These are phyloP conservation scores for Aureobasidium vineae DNA, from an alignment of 2,329 filamentous ascomycete genomes.

Conservation along the genomic window DNA sequence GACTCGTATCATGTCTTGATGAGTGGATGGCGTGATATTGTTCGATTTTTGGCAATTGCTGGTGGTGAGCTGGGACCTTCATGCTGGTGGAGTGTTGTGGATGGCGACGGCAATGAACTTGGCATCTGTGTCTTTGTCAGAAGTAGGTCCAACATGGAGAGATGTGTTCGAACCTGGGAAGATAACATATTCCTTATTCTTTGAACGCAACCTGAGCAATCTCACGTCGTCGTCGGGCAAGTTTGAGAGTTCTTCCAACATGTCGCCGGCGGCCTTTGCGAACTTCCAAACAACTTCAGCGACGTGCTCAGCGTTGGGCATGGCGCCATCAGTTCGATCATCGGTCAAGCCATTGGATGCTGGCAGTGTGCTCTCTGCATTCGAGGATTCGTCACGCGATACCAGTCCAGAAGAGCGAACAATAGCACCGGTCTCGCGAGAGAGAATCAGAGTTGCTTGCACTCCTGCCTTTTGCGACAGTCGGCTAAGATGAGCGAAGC, in stretches of 20 bases:
- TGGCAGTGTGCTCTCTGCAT: constrained; percentile 40
- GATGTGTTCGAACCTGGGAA: constrained; percentile 57
- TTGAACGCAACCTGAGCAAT: constrained; percentile 73
- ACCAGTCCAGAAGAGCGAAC: constrained; percentile 71
- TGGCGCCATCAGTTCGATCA: constrained; percentile 32
- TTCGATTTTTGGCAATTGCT: neutral
- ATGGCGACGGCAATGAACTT: constrained; percentile 78
- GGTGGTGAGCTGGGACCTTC: constrained; percentile 27
- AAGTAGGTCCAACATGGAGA: neutral
- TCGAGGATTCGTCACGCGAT: constrained; percentile 56
- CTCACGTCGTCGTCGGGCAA: constrained; percentile 76
- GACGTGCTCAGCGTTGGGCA: constrained; percentile 67
- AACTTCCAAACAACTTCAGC: constrained; percentile 75
- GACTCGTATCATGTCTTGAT: neutral
- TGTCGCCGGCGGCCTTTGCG: constrained; percentile 63
- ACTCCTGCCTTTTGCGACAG: constrained; percentile 76
- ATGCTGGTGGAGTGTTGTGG: constrained; percentile 74
- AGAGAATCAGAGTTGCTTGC: constrained; percentile 72
- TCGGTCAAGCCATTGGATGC: constrained; percentile 32
- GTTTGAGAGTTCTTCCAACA: constrained; percentile 70
- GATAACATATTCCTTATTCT: constrained; percentile 80
- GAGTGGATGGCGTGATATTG: neutral
- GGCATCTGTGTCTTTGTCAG: constrained; percentile 48
- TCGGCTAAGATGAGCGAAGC: constrained; percentile 63
- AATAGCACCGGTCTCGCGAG: constrained; percentile 68